Percentiles rank a stretch among this genome's conserved stretches.
These are phyloP conservation scores for Chrysoporthe cubensis DNA, from an alignment of 2,329 filamentous ascomycete species.

Conservation along the genomic window DNA sequence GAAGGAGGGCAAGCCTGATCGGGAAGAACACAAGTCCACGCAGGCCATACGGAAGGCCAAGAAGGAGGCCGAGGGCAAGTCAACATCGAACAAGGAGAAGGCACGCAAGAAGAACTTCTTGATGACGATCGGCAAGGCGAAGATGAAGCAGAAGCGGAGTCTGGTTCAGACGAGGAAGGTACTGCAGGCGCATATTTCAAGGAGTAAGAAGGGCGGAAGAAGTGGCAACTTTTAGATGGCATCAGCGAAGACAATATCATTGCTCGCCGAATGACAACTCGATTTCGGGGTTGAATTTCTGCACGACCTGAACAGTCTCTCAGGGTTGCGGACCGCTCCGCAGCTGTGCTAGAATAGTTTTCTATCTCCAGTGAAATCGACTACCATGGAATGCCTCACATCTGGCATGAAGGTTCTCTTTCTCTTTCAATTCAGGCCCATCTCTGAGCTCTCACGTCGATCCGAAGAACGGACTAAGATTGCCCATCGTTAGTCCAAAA, in stretches of 20 bases:
- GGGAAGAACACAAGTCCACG: conserved; percentile 82
- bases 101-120: conserved; percentile 96
- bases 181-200: conserved; percentile 78
- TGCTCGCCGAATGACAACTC: background rate
- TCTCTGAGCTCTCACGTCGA: too few species aligned
- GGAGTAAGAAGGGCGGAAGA: conserved; percentile 82
- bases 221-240: conserved; percentile 62
- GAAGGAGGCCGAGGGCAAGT: conserved; percentile 90
- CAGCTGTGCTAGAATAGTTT: background rate
- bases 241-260: conserved; percentile 36
- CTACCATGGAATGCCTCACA: background rate
- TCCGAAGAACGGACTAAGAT: too few species aligned
- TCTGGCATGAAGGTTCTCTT: background rate
- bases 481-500: too few species aligned
- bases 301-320: background rate
- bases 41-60: conserved; percentile 83
- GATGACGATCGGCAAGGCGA: conserved; percentile 97
- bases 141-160: conserved; percentile 93
- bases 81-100: conserved; percentile 97
- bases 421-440: too few species aligned
- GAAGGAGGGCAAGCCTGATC: conserved; percentile 77
- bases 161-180: conserved; percentile 82
- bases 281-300: background rate
- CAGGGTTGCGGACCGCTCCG: too few species aligned
- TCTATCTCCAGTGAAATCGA: background rate